Evolutionary conservation across 257 asterid genomes (phyloP).

Genomic region (Gardenia jasminoides): DNA sequence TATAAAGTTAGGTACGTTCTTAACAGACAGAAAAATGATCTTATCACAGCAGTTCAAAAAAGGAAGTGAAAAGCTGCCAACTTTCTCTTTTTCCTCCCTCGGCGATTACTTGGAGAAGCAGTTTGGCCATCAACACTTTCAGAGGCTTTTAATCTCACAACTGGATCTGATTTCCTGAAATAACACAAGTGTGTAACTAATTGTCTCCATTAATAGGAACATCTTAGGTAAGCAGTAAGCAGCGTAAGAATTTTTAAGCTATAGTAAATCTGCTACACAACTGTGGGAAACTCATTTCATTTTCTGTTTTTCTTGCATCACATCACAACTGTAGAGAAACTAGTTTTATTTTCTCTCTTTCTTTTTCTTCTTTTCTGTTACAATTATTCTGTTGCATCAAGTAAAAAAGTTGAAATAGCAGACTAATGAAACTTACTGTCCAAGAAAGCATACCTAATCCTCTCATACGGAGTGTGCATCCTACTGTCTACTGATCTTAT

Average conservation of each 20-base stretch:
- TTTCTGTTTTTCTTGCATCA: too few species aligned
- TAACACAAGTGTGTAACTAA: conserved; percentile 17
- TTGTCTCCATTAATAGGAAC: neutral
- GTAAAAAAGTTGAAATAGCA: neutral
- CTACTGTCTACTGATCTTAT: conserved; percentile 58
- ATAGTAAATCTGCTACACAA: neutral
- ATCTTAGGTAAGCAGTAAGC: neutral
- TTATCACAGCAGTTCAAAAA: conserved; percentile 5
- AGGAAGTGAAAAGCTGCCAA: conserved; percentile 37
- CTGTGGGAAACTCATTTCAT: neutral
- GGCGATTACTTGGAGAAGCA: conserved; percentile 41
- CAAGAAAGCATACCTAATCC: conserved; percentile 28
- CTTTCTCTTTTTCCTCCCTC: conserved; percentile 82
- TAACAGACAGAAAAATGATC: neutral
- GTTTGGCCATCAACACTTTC: conserved; percentile 41
- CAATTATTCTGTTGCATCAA: neutral
- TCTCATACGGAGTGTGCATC: conserved; percentile 28
- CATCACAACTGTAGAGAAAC: neutral
- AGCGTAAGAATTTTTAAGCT: neutral
- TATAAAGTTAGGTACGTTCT: neutral
- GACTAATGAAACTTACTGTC: neutral
- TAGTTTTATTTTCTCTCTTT: neutral
- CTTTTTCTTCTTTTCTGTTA: neutral
- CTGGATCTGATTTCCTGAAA: conserved; percentile 58
- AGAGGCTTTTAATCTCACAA: conserved; percentile 39